Evolutionary conservation across 495 filamentous ascomycete genomes (phyloP), one percentile per base, ranked within the genome.

Genomic region (Aspergillus avenaceus): DNA sequence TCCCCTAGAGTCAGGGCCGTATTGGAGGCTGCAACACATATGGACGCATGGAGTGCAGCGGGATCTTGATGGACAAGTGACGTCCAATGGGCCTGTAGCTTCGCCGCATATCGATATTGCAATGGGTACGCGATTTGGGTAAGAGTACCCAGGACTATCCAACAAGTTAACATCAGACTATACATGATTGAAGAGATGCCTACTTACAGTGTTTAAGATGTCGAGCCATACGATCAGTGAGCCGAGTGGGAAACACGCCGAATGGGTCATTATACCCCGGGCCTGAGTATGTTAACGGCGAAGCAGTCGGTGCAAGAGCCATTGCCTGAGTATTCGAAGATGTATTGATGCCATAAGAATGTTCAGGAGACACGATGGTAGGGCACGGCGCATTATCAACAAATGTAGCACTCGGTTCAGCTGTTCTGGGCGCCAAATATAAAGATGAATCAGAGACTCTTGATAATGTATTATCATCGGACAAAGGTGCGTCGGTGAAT

Each of bases 11-110:
- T 55, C 53, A 76, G 63, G 2, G 73, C 70, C 19, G 64, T 61
- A 43, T 73, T 73, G 8, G 73, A 70, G 7, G 70, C 65, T 4
- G 68, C 67, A 55, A 73, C 67, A 45, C 71, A 74, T 29, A 76
- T 74, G 25, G 59, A 63, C 16, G 71, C 69, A 45, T 76, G 71
- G 16, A 76, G 49, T 28, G 66, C 64, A 7, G 70, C 69, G 7
- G 73, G 73, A 42, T 72, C 71, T 1, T 58, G 59, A 48, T 67
- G 70, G 8, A 73, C 64, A 22, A 76, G 54, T 8, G 68, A 46
- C 5, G 59, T 60, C 71, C 73, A 76, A 56, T 76, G 73, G 4
- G 59, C 62, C 53, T 67, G 64, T 23, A 76, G 37, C 28, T 69
- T 71, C 1, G 61, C 60, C 8, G 67, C 64, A 53, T 69, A 70